Percentiles rank a stretch among this genome's conserved stretches.
Evolutionary conservation across 2,329 filamentous ascomycete genomes (phyloP).

Genomic region (Purpureocillium takamizusanense): DNA sequence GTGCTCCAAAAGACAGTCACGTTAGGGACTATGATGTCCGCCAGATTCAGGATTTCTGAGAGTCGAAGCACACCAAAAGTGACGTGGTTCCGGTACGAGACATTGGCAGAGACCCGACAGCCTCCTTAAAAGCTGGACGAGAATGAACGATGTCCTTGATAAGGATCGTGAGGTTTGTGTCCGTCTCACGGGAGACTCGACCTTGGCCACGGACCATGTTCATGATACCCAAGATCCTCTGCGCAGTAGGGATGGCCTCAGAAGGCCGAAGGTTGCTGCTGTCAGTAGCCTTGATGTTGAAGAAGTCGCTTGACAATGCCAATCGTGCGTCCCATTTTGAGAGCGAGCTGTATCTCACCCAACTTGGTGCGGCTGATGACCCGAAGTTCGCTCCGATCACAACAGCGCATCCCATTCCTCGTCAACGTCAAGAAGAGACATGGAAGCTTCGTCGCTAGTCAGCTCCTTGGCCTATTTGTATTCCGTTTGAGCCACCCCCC

Average conservation of each 20-base stretch:
- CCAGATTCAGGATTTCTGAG: slow-evolving; percentile 98
- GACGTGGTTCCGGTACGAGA: slow-evolving; percentile 99
- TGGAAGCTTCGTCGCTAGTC: slow-evolving; percentile 73
- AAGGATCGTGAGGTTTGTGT: slow-evolving; percentile 78
- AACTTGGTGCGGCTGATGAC: slow-evolving; percentile 57
- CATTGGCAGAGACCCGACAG: slow-evolving; percentile 96
- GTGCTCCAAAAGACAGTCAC: slow-evolving; percentile 84
- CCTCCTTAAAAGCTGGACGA: slow-evolving; percentile 81
- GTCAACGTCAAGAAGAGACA: slow-evolving; percentile 79
- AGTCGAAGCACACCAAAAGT: slow-evolving; percentile 97
- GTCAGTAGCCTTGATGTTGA: slow-evolving; percentile 77
- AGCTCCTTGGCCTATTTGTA: slow-evolving; percentile 78
- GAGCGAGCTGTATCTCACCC: slow-evolving; percentile 82
- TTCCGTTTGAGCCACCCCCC: slow-evolving; percentile 52
- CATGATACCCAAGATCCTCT: slow-evolving; percentile 65
- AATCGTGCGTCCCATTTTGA: slow-evolving; percentile 87
- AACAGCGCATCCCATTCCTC: slow-evolving; percentile 75
- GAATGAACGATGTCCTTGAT: slow-evolving; percentile 91
- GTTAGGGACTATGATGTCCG: slow-evolving; percentile 96
- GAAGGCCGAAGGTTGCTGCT: slow-evolving; percentile 84
- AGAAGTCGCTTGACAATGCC: slow-evolving; percentile 82
- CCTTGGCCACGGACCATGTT: slow-evolving; percentile 82
- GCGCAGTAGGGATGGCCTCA: slow-evolving; percentile 75
- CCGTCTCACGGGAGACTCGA: slow-evolving; percentile 72
- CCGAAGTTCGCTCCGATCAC: slow-evolving; percentile 69